Evolutionary conservation across 345 rosid species (phyloP), one percentile per base, ranked within the genome.

Genomic region (Melaleuca alternifolia): DNA sequence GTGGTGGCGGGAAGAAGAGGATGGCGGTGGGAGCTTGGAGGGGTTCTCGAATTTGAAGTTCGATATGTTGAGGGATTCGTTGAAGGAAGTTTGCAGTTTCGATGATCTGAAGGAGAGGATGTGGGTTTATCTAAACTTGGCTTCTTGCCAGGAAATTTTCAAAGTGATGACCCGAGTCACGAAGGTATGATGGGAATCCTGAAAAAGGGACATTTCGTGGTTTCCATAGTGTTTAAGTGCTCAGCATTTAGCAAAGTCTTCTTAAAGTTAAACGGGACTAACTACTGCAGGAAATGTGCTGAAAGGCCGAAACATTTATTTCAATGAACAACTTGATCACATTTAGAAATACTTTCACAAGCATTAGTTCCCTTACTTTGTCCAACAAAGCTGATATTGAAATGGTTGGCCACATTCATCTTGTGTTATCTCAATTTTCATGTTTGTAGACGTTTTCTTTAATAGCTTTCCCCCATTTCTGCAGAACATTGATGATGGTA

Each of bases 401-500:
- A 37, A 37, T 37, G 48, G 24, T 20, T 71, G 48, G 48, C 81
- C 48, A 20, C 48, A 1, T 71, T 37, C 79, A 71, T 71, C 14
- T 26, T 9, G 48, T 71, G 81, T 71, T 37, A 37, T 71, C 81
- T 71, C 6, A 4, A 11, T 23, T 33, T 46, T 46, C 0, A 6
- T 24, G 41, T 50, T 50, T 0, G 1, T 11, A 50, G 23, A 50
- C 0, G 11, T 0, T 83, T 28, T 83, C 26, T 37, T 54, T 33
- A 24, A 8, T 62, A 54, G 51, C 46, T 54, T 84, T 9, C 62
- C 30, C 11, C 21, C 62, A 23, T 84, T 57, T 71, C 83, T 79
- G 11, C 92, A 97, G 99, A 96, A 89, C 92, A 94, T 97, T 50
- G 98, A 97, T 88, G 96, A 94, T 84, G 97, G 99, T 81, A 94